These are phyloP conservation scores for Starmerella vitae DNA, from an alignment of 805 yeast genomes.

Conservation along the genomic window DNA sequence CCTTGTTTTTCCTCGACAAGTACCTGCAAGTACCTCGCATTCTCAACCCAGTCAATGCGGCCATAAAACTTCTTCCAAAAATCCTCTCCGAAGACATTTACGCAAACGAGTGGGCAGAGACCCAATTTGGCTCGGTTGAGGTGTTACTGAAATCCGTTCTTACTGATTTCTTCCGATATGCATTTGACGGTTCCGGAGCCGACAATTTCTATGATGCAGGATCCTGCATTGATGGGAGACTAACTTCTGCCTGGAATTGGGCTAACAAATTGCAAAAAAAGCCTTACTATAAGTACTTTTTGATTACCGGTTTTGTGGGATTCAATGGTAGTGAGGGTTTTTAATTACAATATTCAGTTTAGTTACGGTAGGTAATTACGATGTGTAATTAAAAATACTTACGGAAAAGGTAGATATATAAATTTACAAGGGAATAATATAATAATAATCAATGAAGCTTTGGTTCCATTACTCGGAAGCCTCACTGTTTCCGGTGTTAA, in stretches of 20 bases:
- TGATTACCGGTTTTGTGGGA: constrained; percentile 58
- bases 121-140: constrained; percentile 44
- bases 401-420: no score
- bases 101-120: constrained; percentile 33
- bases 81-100: constrained; percentile 35
- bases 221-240: constrained; percentile 68
- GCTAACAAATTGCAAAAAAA: constrained; percentile 58
- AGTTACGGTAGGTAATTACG: no score
- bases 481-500: no score
- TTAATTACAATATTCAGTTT: not conserved
- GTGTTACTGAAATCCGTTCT: constrained; percentile 37
- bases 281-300: constrained; percentile 47
- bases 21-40: constrained; percentile 70
- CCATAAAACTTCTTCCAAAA: constrained; percentile 41
- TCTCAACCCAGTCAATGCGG: constrained; percentile 55
- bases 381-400: no score
- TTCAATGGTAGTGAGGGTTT: constrained; percentile 63
- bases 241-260: constrained; percentile 75
- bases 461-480: no score
- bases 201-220: constrained; percentile 77
- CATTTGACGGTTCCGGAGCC: constrained; percentile 71
- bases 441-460: no score
- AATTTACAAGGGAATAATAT: no score
- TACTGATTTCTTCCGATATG: constrained; percentile 42
- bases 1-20: constrained; percentile 64